Base-by-base conservation (phyloP, 345 rosid genomes). In the Tarenaya hassleriana region DNA sequence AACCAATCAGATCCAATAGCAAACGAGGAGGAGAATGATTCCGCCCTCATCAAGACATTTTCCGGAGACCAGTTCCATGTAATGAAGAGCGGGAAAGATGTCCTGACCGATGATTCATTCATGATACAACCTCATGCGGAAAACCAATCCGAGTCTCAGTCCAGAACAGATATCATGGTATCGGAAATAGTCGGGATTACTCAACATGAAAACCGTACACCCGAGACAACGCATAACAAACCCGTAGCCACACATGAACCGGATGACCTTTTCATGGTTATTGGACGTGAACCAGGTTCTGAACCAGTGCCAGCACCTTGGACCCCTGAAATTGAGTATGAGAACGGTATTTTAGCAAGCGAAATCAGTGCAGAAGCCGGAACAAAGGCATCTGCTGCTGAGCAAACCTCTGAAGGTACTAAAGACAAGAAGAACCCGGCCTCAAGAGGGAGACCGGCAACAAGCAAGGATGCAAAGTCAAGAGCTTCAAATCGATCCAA, bases 241-340 rank as follows among this genome's bases (percentile, higher is more conserved):
- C 38, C 52, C 32, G 67, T 34, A 47, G 56, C 64, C 24, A 20
- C 55, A 19, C 62, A 68, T 46, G 95, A 92, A 49, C 98, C 96
- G 53, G 96, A 92, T 75, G 98, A 92, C 44, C 95, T 92, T 63
- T 81, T 66, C 67, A 85, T 92, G 95, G 78, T 92, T 63, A 82
- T 81, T 56, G 90, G 81, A 52, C 88, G 86, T 40, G 81, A 81
- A 68, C 72, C 81, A 34, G 75, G 63, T 29, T 69, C 63, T 11
- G 76, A 79, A 32, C 64, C 64, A 45, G 64, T 62, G 37, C 56
- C 44, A 14, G 50, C 73, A 56, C 56, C 79, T 51, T 92, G 96
- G 98, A 77, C 82, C 7, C 95, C 94, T 34, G 94, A 88, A 60
- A 67, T 83, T 60, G 89, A 82, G 63, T 88, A 69, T 16, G 95